Percentiles rank a stretch among this genome's conserved stretches.
phyloP scores from a whole-genome alignment of 2,329 filamentous ascomycete genomes.

The Aspergillus alliaceus region DNA sequence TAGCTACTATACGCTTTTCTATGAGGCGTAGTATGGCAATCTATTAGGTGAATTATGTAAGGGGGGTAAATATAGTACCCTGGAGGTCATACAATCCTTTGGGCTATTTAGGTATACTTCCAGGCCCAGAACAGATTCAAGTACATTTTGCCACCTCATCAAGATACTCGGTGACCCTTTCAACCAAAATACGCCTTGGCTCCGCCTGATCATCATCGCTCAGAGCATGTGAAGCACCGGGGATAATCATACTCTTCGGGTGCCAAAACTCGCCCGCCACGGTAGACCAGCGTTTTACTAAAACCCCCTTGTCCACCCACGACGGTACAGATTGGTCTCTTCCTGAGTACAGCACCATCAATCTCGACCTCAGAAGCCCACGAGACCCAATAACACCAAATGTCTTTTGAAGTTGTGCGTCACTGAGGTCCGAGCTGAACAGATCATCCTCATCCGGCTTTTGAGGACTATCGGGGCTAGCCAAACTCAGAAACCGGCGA shows the following conservation, averaged over 20 bases:
- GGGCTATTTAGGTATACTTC: too few species aligned
- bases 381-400: slow-evolving; percentile 56
- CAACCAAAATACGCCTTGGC: slow-evolving; percentile 49
- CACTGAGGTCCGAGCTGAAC: slow-evolving; percentile 71
- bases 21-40: too few species aligned
- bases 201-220: slow-evolving; percentile 37
- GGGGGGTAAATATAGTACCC: too few species aligned
- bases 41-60: too few species aligned
- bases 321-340: slow-evolving; percentile 46
- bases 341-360: slow-evolving; percentile 47
- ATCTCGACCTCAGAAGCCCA: slow-evolving; percentile 35
- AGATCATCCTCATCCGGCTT: slow-evolving; percentile 75
- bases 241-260: slow-evolving; percentile 46
- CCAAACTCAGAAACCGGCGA: slow-evolving; percentile 57
- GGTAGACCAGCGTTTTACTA: slow-evolving; percentile 43
- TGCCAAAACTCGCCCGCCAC: slow-evolving; percentile 44
- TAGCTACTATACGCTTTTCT: too few species aligned
- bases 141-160: slow-evolving; percentile 15
- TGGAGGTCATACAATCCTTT: too few species aligned
- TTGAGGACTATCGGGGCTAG: slow-evolving; percentile 50
- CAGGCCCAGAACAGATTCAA: not conserved
- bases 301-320: slow-evolving; percentile 44
- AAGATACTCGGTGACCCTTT: slow-evolving; percentile 54
- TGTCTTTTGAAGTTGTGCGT: slow-evolving; percentile 58
- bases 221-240: slow-evolving; percentile 37